These are phyloP conservation scores for Amanita jacksonii DNA, from an alignment of 768 basidiomycete genomes.

Conservation along the genomic window DNA sequence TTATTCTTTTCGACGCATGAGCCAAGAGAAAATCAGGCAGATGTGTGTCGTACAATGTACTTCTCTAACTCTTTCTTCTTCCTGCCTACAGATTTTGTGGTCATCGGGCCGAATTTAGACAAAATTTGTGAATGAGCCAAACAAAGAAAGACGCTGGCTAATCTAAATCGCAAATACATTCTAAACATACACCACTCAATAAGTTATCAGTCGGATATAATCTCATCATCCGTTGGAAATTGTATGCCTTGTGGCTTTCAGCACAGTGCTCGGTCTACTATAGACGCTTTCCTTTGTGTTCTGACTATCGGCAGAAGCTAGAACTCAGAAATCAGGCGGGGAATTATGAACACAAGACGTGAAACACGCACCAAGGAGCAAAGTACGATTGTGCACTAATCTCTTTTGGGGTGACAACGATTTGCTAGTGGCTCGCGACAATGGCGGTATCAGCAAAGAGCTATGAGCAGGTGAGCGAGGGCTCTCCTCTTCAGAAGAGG, in stretches of 20 bases:
- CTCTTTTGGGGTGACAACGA: no score
- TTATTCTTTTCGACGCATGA: constrained; percentile 50
- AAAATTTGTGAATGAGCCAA: neutral
- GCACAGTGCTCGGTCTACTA: no score
- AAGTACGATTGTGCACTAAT: no score
- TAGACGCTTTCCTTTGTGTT: neutral
- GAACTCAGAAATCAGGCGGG: no score
- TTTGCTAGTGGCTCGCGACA: no score
- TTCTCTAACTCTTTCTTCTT: constrained; percentile 87
- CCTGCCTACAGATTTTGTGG: constrained; percentile 71
- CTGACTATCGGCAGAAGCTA: neutral
- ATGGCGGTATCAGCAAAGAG: no score
- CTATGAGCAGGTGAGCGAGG: no score
- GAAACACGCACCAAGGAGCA: no score
- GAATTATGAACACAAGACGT: no score
- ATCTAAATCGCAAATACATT: no score
- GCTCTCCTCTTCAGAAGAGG: neutral
- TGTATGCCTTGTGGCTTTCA: no score
- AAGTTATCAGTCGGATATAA: neutral
- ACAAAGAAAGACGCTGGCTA: neutral
- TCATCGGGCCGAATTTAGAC: constrained; percentile 41
- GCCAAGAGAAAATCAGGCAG: neutral
- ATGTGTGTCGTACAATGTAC: constrained; percentile 57
- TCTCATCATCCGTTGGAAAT: neutral
- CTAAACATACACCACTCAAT: no score